Conservation (phyloP, 2,329 filamentous ascomycete genomes). For the Myotisia sp. region DNA sequence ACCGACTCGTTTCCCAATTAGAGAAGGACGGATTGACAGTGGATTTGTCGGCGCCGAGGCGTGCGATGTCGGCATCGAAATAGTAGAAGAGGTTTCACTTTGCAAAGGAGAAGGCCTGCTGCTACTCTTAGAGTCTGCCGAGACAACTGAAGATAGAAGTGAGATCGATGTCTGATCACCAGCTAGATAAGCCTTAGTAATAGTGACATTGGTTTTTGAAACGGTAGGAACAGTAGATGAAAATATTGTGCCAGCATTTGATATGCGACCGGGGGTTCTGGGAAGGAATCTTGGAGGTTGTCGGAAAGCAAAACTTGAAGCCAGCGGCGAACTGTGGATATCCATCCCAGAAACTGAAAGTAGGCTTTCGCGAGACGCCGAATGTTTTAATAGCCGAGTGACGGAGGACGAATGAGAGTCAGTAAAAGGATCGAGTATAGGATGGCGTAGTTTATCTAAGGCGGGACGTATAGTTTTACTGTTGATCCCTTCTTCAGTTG, state of each 20-base stretch:
- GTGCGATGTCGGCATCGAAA: too few relatives aligned
- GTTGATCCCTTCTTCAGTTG: too few relatives aligned
- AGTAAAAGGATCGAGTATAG: too few relatives aligned
- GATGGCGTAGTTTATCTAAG: too few relatives aligned
- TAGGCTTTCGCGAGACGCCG: conserved; percentile 70
- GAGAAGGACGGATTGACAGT: conserved; percentile 22
- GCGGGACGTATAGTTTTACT: too few relatives aligned
- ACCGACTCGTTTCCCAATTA: conserved; percentile 9
- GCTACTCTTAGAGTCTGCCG: conserved; percentile 16
- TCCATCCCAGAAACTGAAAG: conserved; percentile 78
- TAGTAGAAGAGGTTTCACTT: conserved; percentile 10
- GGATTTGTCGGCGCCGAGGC: conserved; percentile 45
- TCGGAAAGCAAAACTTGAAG: conserved; percentile 38
- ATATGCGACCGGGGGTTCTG: conserved; percentile 33
- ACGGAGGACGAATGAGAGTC: conserved; percentile 13
- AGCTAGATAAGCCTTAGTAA: conserved; percentile 17
- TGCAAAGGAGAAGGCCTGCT: not conserved
- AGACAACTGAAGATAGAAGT: conserved; percentile 26
- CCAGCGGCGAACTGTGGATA: conserved; percentile 72
- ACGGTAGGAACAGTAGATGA: conserved; percentile 26
- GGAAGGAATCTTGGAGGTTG: conserved; percentile 26
- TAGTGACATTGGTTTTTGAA: conserved; percentile 25
- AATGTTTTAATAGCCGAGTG: conserved; percentile 44
- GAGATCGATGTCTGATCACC: conserved; percentile 17
- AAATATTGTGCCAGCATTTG: conserved; percentile 29